Conservation (phyloP, 257 asterid species). For the Handroanthus guayacan region DNA sequence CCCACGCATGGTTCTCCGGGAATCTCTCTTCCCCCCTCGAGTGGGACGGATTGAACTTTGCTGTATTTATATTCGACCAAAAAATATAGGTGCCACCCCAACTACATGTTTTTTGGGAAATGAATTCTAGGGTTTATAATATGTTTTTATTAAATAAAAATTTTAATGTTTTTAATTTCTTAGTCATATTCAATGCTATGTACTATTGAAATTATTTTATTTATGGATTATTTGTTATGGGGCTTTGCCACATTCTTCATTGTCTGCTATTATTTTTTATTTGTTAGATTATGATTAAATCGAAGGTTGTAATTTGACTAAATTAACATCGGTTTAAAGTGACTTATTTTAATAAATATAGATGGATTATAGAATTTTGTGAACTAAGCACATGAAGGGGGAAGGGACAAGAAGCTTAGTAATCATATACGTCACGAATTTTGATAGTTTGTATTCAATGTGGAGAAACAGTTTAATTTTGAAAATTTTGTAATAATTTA, state of each 20-base stretch:
- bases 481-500: background rate
- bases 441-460: background rate
- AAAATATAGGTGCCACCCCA: slow-evolving; percentile 9
- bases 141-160: background rate
- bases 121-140: slow-evolving; percentile 41
- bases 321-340: slow-evolving; percentile 8
- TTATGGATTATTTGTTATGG: slow-evolving; percentile 8
- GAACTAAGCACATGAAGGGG: slow-evolving; percentile 24
- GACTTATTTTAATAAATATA: background rate
- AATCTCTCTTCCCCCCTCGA: slow-evolving; percentile 68
- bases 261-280: slow-evolving; percentile 40
- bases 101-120: slow-evolving; percentile 44
- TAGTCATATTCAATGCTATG: slow-evolving; percentile 33
- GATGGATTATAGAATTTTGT: slow-evolving; percentile 26
- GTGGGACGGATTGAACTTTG: slow-evolving; percentile 52
- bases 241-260: slow-evolving; percentile 46
- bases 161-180: background rate
- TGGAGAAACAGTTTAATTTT: background rate
- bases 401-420: background rate
- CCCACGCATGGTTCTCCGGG: slow-evolving; percentile 92
- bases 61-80: slow-evolving; percentile 14
- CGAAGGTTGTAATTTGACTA: background rate
- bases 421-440: background rate
- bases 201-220: slow-evolving; percentile 18
- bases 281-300: slow-evolving; percentile 17